Evolutionary conservation across 1,284 basidiomycete species (phyloP), one percentile per base, ranked within the genome.

Genomic region (Polyporus tsugae): DNA sequence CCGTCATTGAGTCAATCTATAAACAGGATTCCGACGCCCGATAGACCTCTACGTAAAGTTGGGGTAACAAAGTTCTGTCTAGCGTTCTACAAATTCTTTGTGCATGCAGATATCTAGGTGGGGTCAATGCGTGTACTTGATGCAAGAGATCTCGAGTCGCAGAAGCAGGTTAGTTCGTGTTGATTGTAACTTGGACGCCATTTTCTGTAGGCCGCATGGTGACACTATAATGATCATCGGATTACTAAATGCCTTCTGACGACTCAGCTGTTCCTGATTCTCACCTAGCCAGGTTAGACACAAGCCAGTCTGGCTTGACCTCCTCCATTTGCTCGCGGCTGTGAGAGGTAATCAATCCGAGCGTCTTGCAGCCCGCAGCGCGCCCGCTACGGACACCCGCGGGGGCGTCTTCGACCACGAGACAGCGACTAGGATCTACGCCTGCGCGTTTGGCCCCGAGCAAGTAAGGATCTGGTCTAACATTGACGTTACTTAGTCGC

Each of bases 331-430:
- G 86, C 67, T 88, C 85, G 58, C 86, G 83, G 19, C 85, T 84
- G 78, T 96, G 94, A 13, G 91, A 91, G 0, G 95, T 97, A 66
- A 95, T 84, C 39, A 96, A 81, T 2, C 87, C 95, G 55, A 96
- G 83, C 0, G 94, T 94, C 74, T 86, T 91, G 76, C 91, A 90
- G 15, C 95, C 95, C 11, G 94, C 93, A 0, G 90, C 87, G 39
- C 88, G 83, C 10, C 95, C 95, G 65, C 92, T 91, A 55, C 81
- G 83, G 67, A 96, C 84, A 17, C 95, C 95, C 7, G 87, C 87
- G 0, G 95, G 95, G 1, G 95, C 94, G 81, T 97, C 95, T 78
- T 96, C 95, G 52, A 96, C 86, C 11, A 96, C 95, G 63, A 96
- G 83, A 88, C 91, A 94, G 46, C 86, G 86, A 63, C 83, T 79